Evolutionary conservation across 1,139 yeast species (phyloP).

Genomic region (Geotrichum aggregatum): DNA sequence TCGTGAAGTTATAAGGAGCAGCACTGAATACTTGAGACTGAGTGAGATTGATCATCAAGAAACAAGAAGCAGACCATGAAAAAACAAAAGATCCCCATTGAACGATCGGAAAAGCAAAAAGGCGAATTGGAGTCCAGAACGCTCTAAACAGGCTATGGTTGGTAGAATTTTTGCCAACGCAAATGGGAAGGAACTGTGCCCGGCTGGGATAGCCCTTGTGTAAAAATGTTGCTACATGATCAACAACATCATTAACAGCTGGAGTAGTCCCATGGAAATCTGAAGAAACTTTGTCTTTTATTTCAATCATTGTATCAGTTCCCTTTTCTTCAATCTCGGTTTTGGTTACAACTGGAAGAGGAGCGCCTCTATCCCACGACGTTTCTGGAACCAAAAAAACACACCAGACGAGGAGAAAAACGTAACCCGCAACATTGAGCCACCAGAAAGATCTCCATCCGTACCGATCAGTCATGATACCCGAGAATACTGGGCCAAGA

Average conservation of each 20-base stretch:
- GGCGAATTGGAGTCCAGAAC: conserved; percentile 9
- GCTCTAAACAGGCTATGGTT: conserved; percentile 3
- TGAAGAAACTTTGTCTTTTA: not conserved
- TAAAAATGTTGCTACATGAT: conserved; percentile 25
- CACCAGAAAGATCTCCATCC: conserved; percentile 63
- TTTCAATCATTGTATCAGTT: not conserved
- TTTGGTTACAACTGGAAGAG: conserved; percentile 23
- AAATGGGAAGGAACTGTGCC: conserved; percentile 22
- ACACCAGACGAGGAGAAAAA: conserved; percentile 53
- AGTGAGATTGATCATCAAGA: conserved; percentile 53
- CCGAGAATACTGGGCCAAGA: conserved; percentile 72
- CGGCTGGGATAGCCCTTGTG: conserved; percentile 36
- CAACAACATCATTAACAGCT: not conserved
- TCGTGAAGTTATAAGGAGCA: conserved; percentile 60
- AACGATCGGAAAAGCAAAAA: conserved; percentile 49
- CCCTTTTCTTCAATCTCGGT: not conserved
- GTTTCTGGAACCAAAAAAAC: conserved; percentile 67
- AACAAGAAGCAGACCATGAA: conserved; percentile 59
- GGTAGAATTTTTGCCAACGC: conserved; percentile 17
- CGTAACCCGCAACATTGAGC: conserved; percentile 72
- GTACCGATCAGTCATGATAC: conserved; percentile 54
- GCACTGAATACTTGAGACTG: conserved; percentile 49
- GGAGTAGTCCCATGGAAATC: not conserved
- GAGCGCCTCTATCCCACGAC: conserved; percentile 51
- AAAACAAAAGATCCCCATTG: conserved; percentile 59